Conservation (phyloP, 106 monocot species). For the Ottelia alismoides region DNA sequence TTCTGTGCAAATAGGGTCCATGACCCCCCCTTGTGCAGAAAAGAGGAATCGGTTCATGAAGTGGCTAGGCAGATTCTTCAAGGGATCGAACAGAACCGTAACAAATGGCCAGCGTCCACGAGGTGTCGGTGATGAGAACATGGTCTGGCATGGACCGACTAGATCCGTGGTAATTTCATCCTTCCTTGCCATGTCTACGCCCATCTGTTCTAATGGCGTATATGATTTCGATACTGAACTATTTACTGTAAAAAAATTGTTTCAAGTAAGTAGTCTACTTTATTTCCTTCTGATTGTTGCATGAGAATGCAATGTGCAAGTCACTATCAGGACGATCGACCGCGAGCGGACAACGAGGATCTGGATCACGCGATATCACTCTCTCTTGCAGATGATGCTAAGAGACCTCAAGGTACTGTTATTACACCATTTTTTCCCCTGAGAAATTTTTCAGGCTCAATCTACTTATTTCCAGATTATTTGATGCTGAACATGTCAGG, state of each 20-base stretch:
- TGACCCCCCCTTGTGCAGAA: constrained; percentile 11
- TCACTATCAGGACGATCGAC: constrained; percentile 56
- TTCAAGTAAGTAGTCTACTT: too few relatives aligned
- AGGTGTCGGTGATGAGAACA: constrained; percentile 40
- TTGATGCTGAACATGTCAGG: constrained; percentile 7
- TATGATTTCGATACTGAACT: too few relatives aligned
- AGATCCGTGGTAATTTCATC: constrained; percentile 37
- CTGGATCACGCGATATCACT: constrained; percentile 73
- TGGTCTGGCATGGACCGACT: constrained; percentile 44
- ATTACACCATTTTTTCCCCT: background rate
- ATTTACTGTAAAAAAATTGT: too few relatives aligned
- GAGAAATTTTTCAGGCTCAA: background rate
- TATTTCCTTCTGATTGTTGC: too few relatives aligned
- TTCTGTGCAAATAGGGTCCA: constrained; percentile 21
- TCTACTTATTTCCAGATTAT: background rate
- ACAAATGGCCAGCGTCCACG: constrained; percentile 33
- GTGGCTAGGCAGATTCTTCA: constrained; percentile 76
- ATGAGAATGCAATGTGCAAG: too few relatives aligned
- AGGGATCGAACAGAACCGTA: constrained; percentile 25
- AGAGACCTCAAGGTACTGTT: constrained; percentile 38
- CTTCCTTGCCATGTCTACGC: background rate
- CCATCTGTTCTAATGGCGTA: too few relatives aligned
- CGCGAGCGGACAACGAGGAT: constrained; percentile 70
- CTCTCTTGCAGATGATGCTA: constrained; percentile 68
- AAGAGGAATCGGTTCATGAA: constrained; percentile 71